Evolutionary conservation across 805 yeast genomes (phyloP).

Genomic region (Candida easanensis): DNA sequence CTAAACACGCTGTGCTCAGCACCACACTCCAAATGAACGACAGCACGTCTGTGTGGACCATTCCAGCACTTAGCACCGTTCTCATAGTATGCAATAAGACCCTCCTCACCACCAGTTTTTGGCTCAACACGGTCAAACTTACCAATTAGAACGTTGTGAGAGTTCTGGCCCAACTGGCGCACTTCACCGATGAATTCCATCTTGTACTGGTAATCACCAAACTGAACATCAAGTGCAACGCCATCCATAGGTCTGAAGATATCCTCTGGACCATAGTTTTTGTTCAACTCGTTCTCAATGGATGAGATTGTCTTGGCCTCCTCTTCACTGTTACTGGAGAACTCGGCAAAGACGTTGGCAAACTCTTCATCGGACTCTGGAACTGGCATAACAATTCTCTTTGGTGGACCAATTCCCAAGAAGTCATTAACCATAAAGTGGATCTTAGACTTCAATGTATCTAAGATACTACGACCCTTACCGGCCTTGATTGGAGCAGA

Average conservation of each 20-base stretch:
- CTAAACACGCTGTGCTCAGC: conserved; percentile 47
- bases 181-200: conserved; percentile 56
- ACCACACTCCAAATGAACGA: conserved; percentile 67
- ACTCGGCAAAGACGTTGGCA: conserved; percentile 10
- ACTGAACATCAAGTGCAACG: conserved; percentile 42
- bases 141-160: conserved; percentile 51
- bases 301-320: conserved; percentile 2
- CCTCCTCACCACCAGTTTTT: conserved; percentile 31
- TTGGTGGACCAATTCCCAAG: conserved; percentile 21
- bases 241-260: conserved; percentile 57
- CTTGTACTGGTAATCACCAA: conserved; percentile 72
- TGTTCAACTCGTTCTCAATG: conserved; percentile 15
- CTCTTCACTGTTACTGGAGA: conserved; percentile 5
- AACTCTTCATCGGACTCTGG: conserved; percentile 20
- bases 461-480: conserved; percentile 6
- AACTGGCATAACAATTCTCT: conserved; percentile 1
- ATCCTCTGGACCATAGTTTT: conserved; percentile 58
- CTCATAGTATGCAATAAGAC: conserved; percentile 40
- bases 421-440: conserved; percentile 20
- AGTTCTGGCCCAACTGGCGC: conserved; percentile 51
- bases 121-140: conserved; percentile 27
- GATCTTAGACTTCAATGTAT: conserved; percentile 11
- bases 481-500: conserved; percentile 1
- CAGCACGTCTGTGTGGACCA: conserved; percentile 80
- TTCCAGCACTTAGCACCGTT: conserved; percentile 89